phyloP scores from a whole-genome alignment of 495 filamentous ascomycete genomes.

The Aspergillus olivimuriae region DNA sequence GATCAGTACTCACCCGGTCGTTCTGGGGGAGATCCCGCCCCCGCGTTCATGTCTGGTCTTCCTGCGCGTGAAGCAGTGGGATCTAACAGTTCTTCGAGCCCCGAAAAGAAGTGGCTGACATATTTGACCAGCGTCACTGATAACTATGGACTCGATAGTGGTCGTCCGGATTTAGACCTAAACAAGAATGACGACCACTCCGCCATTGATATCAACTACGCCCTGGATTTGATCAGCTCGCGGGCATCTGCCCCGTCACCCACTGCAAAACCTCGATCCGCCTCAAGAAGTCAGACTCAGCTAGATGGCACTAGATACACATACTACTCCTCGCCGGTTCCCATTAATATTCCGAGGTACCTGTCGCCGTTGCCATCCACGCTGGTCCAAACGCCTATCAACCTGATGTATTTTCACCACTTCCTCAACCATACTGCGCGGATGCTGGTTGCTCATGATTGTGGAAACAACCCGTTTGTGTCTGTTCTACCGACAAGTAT shows the following conservation, averaged over 20 bases:
- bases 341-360: slow-evolving; percentile 59
- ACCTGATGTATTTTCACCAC: slow-evolving; percentile 70
- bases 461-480: slow-evolving; percentile 66
- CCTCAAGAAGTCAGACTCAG: slow-evolving; percentile 5
- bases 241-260: slow-evolving; percentile 7
- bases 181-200: slow-evolving; percentile 64
- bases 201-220: slow-evolving; percentile 40
- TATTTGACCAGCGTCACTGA: slow-evolving; percentile 38
- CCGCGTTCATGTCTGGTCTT: background rate
- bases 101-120: slow-evolving; percentile 34
- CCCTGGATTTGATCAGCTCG: slow-evolving; percentile 24
- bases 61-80: slow-evolving; percentile 1
- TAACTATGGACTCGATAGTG: slow-evolving; percentile 62
- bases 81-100: slow-evolving; percentile 10
- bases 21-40: background rate
- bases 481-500: slow-evolving; percentile 63
- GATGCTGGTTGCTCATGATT: slow-evolving; percentile 71
- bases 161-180: slow-evolving; percentile 60
- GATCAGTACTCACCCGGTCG: background rate
- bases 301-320: slow-evolving; percentile 5
- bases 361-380: slow-evolving; percentile 62
- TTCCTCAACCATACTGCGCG: slow-evolving; percentile 74
- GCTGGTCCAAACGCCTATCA: slow-evolving; percentile 69
- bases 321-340: slow-evolving; percentile 65
- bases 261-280: slow-evolving; percentile 10